Conservation (phyloP, 176 grass and related monocot species). For the Zizania latifolia region DNA sequence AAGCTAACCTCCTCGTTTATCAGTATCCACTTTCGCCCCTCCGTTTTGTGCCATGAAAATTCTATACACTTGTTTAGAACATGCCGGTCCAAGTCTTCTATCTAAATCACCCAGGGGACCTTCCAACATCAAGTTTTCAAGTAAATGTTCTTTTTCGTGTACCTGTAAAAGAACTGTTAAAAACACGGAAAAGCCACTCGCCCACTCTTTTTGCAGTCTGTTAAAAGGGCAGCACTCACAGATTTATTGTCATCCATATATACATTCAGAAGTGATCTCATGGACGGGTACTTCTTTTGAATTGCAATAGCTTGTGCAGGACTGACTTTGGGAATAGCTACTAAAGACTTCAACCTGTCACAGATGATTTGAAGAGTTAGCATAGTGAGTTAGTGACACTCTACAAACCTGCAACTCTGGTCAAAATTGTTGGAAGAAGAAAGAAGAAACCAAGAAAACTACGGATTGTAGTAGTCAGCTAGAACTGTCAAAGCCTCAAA, state of each 20-base stretch:
- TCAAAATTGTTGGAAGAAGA: neutral
- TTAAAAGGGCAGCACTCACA: conserved; percentile 36
- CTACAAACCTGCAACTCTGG: neutral
- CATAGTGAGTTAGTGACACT: neutral
- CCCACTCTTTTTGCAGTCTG: neutral
- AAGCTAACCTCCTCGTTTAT: conserved; percentile 39
- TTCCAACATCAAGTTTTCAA: conserved; percentile 61
- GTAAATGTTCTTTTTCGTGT: conserved; percentile 65
- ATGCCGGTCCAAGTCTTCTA: conserved; percentile 54
- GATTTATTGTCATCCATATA: conserved; percentile 80
- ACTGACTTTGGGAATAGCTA: conserved; percentile 72
- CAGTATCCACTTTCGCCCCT: conserved; percentile 32
- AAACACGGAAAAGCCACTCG: neutral
- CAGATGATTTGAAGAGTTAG: neutral
- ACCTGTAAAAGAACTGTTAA: conserved; percentile 46
- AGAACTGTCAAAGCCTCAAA: neutral
- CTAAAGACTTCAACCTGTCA: conserved; percentile 76
- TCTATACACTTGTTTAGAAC: conserved; percentile 64
- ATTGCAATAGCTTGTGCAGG: conserved; percentile 59
- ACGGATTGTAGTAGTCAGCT: neutral
- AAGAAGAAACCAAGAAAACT: neutral
- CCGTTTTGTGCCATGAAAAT: conserved; percentile 73
- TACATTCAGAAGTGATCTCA: conserved; percentile 76
- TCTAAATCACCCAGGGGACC: conserved; percentile 38
- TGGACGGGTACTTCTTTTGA: conserved; percentile 70